A percentile compares a stretch with the other conserved stretches of the same genome.
phyloP scores from a whole-genome alignment of 2,329 filamentous ascomycete species.

The Dactylellina parvicollis region DNA sequence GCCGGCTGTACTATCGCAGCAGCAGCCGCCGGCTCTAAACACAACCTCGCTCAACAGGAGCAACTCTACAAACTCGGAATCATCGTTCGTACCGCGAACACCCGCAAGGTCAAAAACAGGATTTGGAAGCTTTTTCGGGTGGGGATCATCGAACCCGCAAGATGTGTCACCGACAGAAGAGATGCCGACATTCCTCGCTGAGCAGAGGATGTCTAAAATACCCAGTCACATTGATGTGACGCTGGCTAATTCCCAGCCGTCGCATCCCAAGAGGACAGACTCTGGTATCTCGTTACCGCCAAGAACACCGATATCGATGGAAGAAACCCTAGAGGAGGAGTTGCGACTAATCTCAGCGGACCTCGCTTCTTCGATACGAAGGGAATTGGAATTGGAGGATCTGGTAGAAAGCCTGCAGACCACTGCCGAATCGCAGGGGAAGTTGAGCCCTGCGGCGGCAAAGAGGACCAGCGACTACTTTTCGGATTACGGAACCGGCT shows the following conservation, averaged over 20 bases:
- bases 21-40: slow-evolving; percentile 35
- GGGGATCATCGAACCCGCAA: slow-evolving; percentile 30
- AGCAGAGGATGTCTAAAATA: slow-evolving; percentile 49
- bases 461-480: slow-evolving; percentile 96
- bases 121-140: slow-evolving; percentile 46
- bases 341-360: slow-evolving; percentile 91
- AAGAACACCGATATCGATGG: slow-evolving; percentile 55
- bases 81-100: slow-evolving; percentile 38
- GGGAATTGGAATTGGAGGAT: slow-evolving; percentile 97
- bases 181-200: slow-evolving; percentile 25
- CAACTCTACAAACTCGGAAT: slow-evolving; percentile 45
- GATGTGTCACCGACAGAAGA: slow-evolving; percentile 37
- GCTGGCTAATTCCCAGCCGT: slow-evolving; percentile 47
- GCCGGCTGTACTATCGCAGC: slow-evolving; percentile 49
- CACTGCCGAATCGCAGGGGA: slow-evolving; percentile 70
- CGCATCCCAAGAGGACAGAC: slow-evolving; percentile 54
- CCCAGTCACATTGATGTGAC: slow-evolving; percentile 48
- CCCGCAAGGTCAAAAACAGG: slow-evolving; percentile 43
- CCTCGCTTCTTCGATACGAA: slow-evolving; percentile 87
- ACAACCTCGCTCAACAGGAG: slow-evolving; percentile 42
- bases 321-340: slow-evolving; percentile 79
- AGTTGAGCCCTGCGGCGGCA: slow-evolving; percentile 63
- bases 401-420: slow-evolving; percentile 85
- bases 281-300: slow-evolving; percentile 57
- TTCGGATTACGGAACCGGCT: slow-evolving; percentile 83